Conservation (phyloP, 192 early-diverging fungal genomes). For the Oehlia diaphana region DNA sequence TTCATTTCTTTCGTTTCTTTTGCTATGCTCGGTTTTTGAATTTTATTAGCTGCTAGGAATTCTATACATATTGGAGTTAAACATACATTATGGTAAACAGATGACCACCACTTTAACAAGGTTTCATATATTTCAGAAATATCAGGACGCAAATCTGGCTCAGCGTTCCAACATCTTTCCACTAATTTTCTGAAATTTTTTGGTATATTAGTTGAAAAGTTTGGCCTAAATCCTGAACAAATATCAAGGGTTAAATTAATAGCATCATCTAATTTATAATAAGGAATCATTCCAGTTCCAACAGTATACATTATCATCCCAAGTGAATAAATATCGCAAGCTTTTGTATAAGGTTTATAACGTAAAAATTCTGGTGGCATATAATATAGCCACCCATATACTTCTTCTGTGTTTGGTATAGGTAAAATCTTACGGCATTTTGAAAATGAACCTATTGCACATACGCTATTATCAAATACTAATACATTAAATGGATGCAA, state of each 20-base stretch:
- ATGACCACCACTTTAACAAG: neutral
- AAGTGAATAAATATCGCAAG: neutral
- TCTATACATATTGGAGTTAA: neutral
- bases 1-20: too few relatives aligned
- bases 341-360: neutral
- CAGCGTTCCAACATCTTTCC: neutral
- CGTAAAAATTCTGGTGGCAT: neutral
- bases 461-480: neutral
- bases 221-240: too few relatives aligned
- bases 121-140: neutral
- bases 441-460: neutral
- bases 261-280: too few relatives aligned
- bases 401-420: too few relatives aligned
- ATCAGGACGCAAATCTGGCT: neutral
- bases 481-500: neutral
- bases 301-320: constrained; percentile 2
- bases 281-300: too few relatives aligned
- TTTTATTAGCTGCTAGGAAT: neutral
- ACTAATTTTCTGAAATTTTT: neutral
- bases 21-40: too few relatives aligned
- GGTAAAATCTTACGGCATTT: too few relatives aligned
- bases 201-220: neutral
- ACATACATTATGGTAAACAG: neutral
- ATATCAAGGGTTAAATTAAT: too few relatives aligned
- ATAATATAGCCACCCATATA: neutral